These are phyloP conservation scores for Hyaloraphidium curvatum DNA, from an alignment of 192 early-diverging fungal genomes.

Conservation along the genomic window DNA sequence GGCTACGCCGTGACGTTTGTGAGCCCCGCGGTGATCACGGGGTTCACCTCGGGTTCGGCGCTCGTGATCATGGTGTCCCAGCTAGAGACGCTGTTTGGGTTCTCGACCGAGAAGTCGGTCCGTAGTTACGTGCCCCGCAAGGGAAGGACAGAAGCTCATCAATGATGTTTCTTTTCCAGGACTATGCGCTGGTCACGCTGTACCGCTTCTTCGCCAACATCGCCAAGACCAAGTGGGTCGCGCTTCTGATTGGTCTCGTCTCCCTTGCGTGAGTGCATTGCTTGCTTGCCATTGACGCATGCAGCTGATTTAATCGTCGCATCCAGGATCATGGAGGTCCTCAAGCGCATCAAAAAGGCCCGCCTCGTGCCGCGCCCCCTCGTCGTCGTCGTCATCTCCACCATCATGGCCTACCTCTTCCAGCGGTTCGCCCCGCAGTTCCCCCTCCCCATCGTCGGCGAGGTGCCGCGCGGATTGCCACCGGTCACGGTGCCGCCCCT, in stretches of 20 bases:
- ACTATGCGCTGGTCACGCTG: no score
- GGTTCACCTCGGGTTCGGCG: slow-evolving; percentile 17
- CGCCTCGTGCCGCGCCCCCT: slow-evolving; percentile 17
- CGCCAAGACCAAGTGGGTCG: no score
- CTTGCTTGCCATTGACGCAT: no score
- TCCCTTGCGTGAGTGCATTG: no score
- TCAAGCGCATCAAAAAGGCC: no score
- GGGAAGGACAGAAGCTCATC: no score
- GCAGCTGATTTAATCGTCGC: no score
- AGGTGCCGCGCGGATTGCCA: slow-evolving; percentile 16
- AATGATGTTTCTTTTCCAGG: no score
- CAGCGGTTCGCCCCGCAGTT: slow-evolving; percentile 13
- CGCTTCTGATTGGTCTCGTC: no score
- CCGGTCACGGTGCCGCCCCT: slow-evolving; percentile 11
- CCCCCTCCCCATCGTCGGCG: slow-evolving; percentile 14
- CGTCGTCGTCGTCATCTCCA: slow-evolving; percentile 14
- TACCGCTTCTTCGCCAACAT: no score
- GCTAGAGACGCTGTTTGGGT: slow-evolving; percentile 15
- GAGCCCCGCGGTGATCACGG: slow-evolving; percentile 14
- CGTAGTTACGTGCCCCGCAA: no score
- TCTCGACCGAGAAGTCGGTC: slow-evolving; percentile 7
- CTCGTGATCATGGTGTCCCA: slow-evolving; percentile 19
- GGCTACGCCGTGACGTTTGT: slow-evolving; percentile 17
- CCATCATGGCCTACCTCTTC: slow-evolving; percentile 10
- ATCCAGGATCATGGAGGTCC: no score